These are phyloP conservation scores for Rhipidocladum racemiflorum DNA, from an alignment of 176 grass and related monocot genomes.

Conservation along the genomic window DNA sequence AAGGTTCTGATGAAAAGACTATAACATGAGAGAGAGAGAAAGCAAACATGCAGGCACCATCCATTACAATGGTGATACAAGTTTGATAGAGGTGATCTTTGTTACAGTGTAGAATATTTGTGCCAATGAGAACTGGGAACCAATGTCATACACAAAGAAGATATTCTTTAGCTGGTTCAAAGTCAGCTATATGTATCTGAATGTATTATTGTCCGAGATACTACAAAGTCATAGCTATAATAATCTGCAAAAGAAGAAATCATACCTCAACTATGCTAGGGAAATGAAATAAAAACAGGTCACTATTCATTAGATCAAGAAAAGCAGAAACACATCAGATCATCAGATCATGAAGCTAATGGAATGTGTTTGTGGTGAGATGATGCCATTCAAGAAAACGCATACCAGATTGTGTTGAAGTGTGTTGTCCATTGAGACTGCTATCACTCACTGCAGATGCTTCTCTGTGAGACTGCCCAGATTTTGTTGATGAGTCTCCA, in stretches of 20 bases:
- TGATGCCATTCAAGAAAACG: neutral
- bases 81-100: neutral
- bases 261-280: neutral
- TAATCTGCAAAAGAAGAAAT: neutral
- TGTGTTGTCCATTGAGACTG: slow-evolving; percentile 49
- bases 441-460: slow-evolving; percentile 62
- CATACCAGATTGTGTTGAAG: slow-evolving; percentile 61
- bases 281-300: neutral
- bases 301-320: neutral
- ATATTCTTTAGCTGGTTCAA: neutral
- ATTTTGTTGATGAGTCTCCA: slow-evolving; percentile 53
- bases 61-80: neutral
- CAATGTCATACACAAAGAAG: neutral
- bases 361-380: neutral
- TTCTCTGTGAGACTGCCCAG: slow-evolving; percentile 55
- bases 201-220: neutral
- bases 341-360: neutral
- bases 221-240: neutral
- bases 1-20: slow-evolving; percentile 4
- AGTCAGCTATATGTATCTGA: neutral
- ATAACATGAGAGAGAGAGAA: neutral
- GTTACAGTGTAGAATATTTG: slow-evolving; percentile 5
- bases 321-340: neutral
- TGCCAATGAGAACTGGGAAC: neutral
- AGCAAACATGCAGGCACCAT: neutral